These are phyloP conservation scores for Eragrostis nindensis DNA, from an alignment of 176 grass and related monocot genomes.

Conservation along the genomic window DNA sequence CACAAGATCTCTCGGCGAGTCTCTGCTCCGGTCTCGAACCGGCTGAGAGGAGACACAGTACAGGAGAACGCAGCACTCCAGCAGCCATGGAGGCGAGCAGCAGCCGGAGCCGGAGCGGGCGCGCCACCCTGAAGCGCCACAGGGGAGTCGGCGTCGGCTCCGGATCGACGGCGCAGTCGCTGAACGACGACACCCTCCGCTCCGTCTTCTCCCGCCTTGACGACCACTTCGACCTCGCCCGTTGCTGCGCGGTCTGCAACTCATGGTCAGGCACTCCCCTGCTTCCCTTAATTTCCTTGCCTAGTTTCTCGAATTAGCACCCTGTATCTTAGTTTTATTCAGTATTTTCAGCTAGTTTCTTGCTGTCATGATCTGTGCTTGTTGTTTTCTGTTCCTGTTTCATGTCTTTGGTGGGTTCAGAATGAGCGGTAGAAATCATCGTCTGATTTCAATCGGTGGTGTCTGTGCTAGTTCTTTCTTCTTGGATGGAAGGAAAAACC, in stretches of 20 bases:
- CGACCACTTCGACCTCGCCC: conserved; percentile 88
- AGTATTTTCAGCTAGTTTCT: too few species aligned
- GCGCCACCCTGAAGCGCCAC: conserved; percentile 22
- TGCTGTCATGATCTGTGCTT: background rate
- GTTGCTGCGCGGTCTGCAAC: conserved; percentile 85
- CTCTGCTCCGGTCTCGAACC: too few species aligned
- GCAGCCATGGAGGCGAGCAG: conserved; percentile 55
- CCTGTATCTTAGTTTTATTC: background rate
- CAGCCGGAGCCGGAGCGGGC: conserved; percentile 30
- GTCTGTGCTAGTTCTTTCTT: background rate
- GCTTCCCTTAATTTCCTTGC: background rate
- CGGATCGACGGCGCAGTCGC: conserved; percentile 40
- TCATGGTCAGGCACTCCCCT: conserved; percentile 57
- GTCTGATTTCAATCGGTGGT: background rate
- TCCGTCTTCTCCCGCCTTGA: conserved; percentile 70
- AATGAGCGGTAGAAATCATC: background rate
- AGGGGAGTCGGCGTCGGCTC: background rate
- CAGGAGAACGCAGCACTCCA: too few species aligned
- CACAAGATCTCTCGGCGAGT: too few species aligned
- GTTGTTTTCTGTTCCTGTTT: background rate
- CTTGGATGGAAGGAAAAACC: background rate
- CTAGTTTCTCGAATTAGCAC: conserved; percentile 25
- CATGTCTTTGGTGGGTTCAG: background rate
- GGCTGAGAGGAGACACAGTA: too few species aligned
- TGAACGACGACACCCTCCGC: conserved; percentile 69